A percentile compares a stretch with the other conserved stretches of the same genome.
Conservation (phyloP, 164 flowering plant species). For the Umbilicus rupestris region DNA sequence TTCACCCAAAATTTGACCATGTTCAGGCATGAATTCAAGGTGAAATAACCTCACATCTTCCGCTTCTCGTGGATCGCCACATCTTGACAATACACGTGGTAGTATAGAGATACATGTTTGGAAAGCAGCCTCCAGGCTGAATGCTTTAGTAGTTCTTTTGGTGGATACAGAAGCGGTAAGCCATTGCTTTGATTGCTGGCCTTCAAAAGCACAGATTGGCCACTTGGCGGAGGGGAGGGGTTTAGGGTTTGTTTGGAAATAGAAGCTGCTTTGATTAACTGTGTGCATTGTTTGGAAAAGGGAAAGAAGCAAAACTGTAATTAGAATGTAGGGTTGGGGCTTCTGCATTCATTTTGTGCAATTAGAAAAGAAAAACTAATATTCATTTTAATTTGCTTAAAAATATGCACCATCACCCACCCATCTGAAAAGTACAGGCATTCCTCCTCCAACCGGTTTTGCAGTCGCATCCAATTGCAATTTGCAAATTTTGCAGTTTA, state of each 20-base stretch:
- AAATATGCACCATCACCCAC: too few species aligned
- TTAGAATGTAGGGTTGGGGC: slow-evolving; percentile 1
- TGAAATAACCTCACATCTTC: slow-evolving; percentile 28
- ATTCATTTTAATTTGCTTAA: too few species aligned
- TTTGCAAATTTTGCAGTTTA: too few species aligned
- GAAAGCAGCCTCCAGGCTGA: not conserved
- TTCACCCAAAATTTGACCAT: slow-evolving; percentile 84
- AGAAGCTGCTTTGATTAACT: not conserved
- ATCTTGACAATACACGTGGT: not conserved
- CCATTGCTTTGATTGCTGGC: not conserved
- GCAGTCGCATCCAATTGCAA: too few species aligned
- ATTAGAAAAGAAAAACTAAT: too few species aligned
- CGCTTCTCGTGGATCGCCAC: not conserved
- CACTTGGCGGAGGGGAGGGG: not conserved
- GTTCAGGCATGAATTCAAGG: slow-evolving; percentile 86
- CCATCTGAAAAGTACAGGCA: too few species aligned
- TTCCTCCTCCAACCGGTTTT: too few species aligned
- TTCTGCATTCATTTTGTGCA: slow-evolving; percentile 2
- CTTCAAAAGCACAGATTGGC: not conserved
- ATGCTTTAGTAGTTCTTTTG: not conserved
- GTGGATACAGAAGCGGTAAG: not conserved
- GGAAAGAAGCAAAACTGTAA: not conserved
- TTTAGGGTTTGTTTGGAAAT: not conserved
- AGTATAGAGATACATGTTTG: not conserved
- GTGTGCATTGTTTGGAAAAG: not conserved